These are phyloP conservation scores for Blastobotrys americana DNA, from an alignment of 805 yeast genomes.

Conservation along the genomic window DNA sequence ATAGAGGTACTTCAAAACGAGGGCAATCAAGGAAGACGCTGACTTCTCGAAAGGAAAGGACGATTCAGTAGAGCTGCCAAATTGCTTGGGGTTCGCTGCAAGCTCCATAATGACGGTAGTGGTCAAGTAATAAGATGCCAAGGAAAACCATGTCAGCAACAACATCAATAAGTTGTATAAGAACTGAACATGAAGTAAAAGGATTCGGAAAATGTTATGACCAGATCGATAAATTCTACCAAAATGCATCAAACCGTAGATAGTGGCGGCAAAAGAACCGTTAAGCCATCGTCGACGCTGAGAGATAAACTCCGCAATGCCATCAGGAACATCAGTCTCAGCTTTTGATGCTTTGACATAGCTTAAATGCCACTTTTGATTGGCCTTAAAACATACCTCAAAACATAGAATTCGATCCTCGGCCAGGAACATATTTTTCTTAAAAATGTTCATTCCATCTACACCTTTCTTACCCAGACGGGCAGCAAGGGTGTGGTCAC, in stretches of 20 bases:
- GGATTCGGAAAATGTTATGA: slow-evolving; percentile 44
- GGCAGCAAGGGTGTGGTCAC: slow-evolving; percentile 46
- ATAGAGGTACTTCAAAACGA: slow-evolving; percentile 49
- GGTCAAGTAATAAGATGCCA: slow-evolving; percentile 57
- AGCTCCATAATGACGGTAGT: slow-evolving; percentile 51
- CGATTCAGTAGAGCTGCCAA: slow-evolving; percentile 38
- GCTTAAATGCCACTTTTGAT: slow-evolving; percentile 53
- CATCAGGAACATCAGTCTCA: slow-evolving; percentile 63
- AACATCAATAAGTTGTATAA: slow-evolving; percentile 48
- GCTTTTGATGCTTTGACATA: slow-evolving; percentile 59
- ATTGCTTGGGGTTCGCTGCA: slow-evolving; percentile 34
- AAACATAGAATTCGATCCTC: slow-evolving; percentile 63
- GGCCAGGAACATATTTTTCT: slow-evolving; percentile 63
- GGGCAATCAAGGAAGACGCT: slow-evolving; percentile 39
- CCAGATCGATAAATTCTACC: slow-evolving; percentile 48
- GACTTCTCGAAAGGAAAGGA: slow-evolving; percentile 30
- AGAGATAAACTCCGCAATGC: slow-evolving; percentile 52
- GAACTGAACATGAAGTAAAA: slow-evolving; percentile 48
- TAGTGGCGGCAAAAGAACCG: slow-evolving; percentile 63
- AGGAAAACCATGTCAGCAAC: slow-evolving; percentile 55
- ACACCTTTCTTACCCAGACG: slow-evolving; percentile 45
- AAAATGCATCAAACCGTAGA: slow-evolving; percentile 43
- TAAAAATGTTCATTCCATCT: slow-evolving; percentile 56
- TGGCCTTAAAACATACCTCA: slow-evolving; percentile 53
- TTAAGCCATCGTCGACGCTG: slow-evolving; percentile 66